These are phyloP conservation scores for Groenewaldozyma salmanticensis DNA, from an alignment of 805 yeast species.

Conservation along the genomic window DNA sequence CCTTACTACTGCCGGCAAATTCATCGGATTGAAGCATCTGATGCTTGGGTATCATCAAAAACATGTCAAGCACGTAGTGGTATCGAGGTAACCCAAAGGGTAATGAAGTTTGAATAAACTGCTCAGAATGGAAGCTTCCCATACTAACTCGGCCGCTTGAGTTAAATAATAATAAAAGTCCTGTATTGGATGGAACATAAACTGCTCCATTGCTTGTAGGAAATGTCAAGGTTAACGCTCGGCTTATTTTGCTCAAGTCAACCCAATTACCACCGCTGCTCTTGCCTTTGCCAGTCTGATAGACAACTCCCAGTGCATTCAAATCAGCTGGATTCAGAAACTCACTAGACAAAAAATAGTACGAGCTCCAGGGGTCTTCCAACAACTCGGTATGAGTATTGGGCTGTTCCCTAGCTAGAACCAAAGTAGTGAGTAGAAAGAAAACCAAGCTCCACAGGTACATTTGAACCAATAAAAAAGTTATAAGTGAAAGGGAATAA, in stretches of 20 bases:
- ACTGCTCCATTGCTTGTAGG: constrained; percentile 5
- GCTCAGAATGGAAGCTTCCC: background rate
- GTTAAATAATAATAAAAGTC: constrained; percentile 15
- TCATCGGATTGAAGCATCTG: too few relatives aligned
- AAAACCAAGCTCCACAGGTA: too few relatives aligned
- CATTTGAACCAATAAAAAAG: too few relatives aligned
- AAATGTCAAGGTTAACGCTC: constrained; percentile 4
- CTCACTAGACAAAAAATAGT: constrained; percentile 9
- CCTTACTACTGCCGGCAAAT: too few relatives aligned
- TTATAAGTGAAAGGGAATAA: too few relatives aligned
- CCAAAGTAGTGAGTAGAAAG: too few relatives aligned
- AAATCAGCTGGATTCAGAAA: constrained; percentile 10
- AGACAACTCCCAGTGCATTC: constrained; percentile 5
- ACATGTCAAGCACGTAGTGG: constrained; percentile 11
- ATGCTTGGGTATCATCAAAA: constrained; percentile 12
- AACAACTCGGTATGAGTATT: too few relatives aligned
- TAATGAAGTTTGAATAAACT: constrained; percentile 13
- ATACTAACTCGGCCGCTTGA: constrained; percentile 1
- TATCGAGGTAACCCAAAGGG: constrained; percentile 16
- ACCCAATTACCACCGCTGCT: background rate
- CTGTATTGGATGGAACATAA: constrained; percentile 12
- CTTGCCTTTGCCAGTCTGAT: constrained; percentile 2
- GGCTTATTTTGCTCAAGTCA: background rate
- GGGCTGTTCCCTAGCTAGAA: too few relatives aligned
- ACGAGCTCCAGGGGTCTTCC: constrained; percentile 8